Base-by-base conservation (phyloP, 139 green algal species). In the Monoraphidium neglectum region DNA sequence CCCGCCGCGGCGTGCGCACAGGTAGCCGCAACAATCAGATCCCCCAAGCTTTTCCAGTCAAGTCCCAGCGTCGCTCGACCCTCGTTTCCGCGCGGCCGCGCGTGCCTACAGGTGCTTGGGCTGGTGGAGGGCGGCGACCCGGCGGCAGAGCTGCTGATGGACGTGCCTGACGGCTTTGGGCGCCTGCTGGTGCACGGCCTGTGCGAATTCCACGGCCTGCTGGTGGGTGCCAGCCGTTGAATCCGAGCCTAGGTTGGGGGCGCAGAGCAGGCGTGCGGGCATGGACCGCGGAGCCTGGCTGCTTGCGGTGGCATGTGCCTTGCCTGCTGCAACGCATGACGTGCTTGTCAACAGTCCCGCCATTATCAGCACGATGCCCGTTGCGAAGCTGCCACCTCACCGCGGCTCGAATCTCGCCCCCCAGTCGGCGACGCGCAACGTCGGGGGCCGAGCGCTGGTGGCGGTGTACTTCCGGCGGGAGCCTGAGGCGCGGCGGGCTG, bases 141-240 rank as follows among this genome's bases (percentile, higher is more conserved):
- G 1, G 2, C 49, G 16, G 73, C 62, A 13, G 63, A 79, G 73
- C 37, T 65, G 62, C 63, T 73, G 63, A 62, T 79, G 62, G 73
- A 79, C 18, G 61, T 79, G 5, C 73, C 73, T 35, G 73, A 79
- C 24, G 73, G 73, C 24, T 79, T 79, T 67, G 63, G 68, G 13
- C 62, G 76, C 28, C 68, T 86, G 68, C 67, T 83, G 26, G 81
- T 86, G 56, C 86, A 88, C 59, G 86, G 86, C 30, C 80, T 90
- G 24, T 78, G 83, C 0, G 72, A 90, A 43, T 88, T 86, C 57
- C 79, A 90, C 51, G 65, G 71, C 47, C 80, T 90, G 13, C 43
- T 79, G 8, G 81, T 71, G 10, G 36, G 60, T n/a, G n/a, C n/a
- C n/a, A n/a, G n/a, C n/a, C n/a, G n/a, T n/a, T n/a, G n/a, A n/a